Evolutionary conservation across 2,329 filamentous ascomycete species (phyloP).

Genomic region (Dendrostoma leiphaemia): DNA sequence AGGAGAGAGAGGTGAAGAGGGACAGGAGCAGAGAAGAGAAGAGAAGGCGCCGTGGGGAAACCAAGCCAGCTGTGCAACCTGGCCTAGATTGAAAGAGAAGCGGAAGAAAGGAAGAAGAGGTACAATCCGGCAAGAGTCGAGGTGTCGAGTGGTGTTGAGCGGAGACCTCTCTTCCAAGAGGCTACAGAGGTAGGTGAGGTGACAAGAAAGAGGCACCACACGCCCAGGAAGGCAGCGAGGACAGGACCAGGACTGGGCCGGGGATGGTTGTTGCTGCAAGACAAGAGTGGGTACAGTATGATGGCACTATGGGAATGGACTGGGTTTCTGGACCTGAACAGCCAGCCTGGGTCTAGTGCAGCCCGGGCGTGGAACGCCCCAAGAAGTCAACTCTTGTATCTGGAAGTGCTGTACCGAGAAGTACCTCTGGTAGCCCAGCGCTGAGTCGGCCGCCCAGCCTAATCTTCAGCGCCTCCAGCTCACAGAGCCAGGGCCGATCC

Average conservation of each 20-base stretch:
- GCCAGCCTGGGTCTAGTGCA: constrained; percentile 5
- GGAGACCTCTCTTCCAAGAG: not conserved
- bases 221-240: not conserved
- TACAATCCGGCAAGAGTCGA: not conserved
- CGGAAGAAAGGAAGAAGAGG: constrained; percentile 12
- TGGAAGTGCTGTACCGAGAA: not conserved
- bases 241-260: not conserved
- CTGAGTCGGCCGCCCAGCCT: not conserved
- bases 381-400: not conserved
- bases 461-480: not conserved
- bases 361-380: not conserved
- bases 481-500: not conserved
- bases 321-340: constrained; percentile 3
- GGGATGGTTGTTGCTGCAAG: not conserved
- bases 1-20: constrained; percentile 11
- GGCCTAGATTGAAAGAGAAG: constrained; percentile 6
- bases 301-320: not conserved
- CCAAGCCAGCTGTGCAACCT: constrained; percentile 13
- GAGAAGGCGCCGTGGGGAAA: constrained; percentile 7
- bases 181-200: not conserved
- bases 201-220: constrained; percentile 1
- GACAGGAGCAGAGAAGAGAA: not conserved
- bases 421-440: not conserved
- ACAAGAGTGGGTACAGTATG: constrained; percentile 7
- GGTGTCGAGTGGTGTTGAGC: constrained; percentile 2